phyloP scores from a whole-genome alignment of 352 stramenopile genomes.

The Pythium guiyangense region DNA sequence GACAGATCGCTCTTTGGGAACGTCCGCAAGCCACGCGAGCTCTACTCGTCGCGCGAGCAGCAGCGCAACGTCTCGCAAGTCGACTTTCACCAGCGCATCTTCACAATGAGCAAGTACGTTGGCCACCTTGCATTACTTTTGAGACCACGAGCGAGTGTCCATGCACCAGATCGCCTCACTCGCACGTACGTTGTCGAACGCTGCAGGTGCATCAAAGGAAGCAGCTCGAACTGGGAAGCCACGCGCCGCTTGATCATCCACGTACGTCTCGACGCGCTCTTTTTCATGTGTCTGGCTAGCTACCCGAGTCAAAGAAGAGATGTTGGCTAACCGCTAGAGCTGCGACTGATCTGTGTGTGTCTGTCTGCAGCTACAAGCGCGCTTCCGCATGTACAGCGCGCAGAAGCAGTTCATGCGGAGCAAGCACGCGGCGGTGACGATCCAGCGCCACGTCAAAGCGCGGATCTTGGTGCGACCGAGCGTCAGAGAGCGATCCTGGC shows the following conservation, averaged over 20 bases:
- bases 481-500: too few relatives aligned
- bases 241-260: conserved; percentile 63
- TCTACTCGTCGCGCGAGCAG: conserved; percentile 66
- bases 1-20: conserved; percentile 63
- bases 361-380: conserved; percentile 56
- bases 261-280: conserved; percentile 36
- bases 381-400: conserved; percentile 65
- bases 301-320: too few relatives aligned
- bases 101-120: conserved; percentile 52
- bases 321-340: background rate
- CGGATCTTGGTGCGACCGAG: conserved; percentile 36
- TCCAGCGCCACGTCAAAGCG: conserved; percentile 51
- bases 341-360: background rate
- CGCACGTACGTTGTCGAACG: background rate
- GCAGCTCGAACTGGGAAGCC: conserved; percentile 55
- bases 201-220: conserved; percentile 45
- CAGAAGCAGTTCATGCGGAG: conserved; percentile 41
- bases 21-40: conserved; percentile 60
- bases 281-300: background rate
- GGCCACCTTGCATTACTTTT: background rate
- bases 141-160: too few relatives aligned
- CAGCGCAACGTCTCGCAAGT: conserved; percentile 69
- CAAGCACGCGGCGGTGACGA: conserved; percentile 31
- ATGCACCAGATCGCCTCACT: background rate
- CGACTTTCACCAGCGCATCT: conserved; percentile 72